Evolutionary conservation across 2,329 filamentous ascomycete genomes (phyloP), one percentile per base, ranked within the genome.

Genomic region (Paracoccidioides lutzii): DNA sequence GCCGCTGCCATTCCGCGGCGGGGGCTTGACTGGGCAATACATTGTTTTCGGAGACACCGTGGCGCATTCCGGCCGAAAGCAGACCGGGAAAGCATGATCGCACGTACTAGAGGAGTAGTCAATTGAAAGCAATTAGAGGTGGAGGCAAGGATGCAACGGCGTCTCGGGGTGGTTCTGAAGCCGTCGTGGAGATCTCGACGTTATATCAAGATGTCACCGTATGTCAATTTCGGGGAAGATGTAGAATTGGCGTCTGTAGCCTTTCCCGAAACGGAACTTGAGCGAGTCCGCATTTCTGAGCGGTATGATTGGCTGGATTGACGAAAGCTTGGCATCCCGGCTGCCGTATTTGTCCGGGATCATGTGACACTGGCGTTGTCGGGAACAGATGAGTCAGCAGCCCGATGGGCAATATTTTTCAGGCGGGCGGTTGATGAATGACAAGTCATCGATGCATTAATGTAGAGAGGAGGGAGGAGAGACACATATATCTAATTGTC

Each of bases 11-110:
- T 78, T 62, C 78, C 78, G 70, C 84, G 79, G 72, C 77, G 77
- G 70, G 77, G 75, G 65, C 72, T 69, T 65, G 75, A 70, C 61
- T 72, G 69, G 68, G 80, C 80, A 72, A 79, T 78, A 77, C 79
- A 75, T 72, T 79, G 75, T 68, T 75, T 75, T 66, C 78, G 77
- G 71, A 81, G 74, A 71, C 78, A 79, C 72, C 80, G 79, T 75
- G 81, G 79, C 69, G 81, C 80, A 73, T 78, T 78, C 71, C 81
- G 78, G 73, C 79, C 77, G 71, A 84, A 74, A 71, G 80, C 77
- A 70, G 81, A 80, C 73, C 82, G 80, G 73, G 82, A 81, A 75
- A 85, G 78, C 83, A 86, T 86, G 70, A 71, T 79, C 72, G 70
- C 68, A 76, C 82, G 69, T 71, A 77, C 71, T 74, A 74, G 74